Evolutionary conservation across 805 yeast species (phyloP), one percentile per base, ranked within the genome.

Genomic region (Schwanniomyces polymorphus): DNA sequence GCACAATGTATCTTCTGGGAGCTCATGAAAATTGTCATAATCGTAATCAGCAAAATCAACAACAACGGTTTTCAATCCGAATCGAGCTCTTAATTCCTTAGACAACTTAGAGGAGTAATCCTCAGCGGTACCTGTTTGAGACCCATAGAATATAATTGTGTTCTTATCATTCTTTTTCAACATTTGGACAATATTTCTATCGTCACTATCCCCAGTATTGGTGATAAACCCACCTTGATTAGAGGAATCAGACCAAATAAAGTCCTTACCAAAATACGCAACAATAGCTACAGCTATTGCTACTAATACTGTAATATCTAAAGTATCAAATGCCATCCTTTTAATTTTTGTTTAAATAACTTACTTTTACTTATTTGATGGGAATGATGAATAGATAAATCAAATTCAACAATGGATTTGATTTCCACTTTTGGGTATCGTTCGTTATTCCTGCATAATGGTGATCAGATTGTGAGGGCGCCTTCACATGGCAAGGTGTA

Each of bases 61-160:
- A 48, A 86, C 82, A 86, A 94, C 82, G 2, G 92, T 82, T 53
- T 84, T 82, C 56, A 94, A 76, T 39, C 91, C 89, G 63, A 86
- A 91, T 64, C 86, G 80, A 25, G 95, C 75, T 56, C 84, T 82
- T 58, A 92, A 82, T 64, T 94, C 99, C 63, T 91, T 91, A 41
- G 96, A 83, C 56, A 91, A 84, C 63, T 92, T 88, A 57, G 86
- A 81, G 16, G 97, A 96, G 59, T 91, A 92, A 62, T 94, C 99
- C 70, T 94, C 99, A 38, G 98, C 97, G 14, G 99, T 94, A 53
- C 99, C 99, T 5, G 99, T 94, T 70, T 94, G 99, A 11, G 98
- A 91, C 14, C 97, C 98, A 64, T 79, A 94, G 50, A 94, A 79
- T 3, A 94, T 85, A 38, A 91, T 72, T 31, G 88, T 86, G 53